phyloP scores from a whole-genome alignment of 2,329 filamentous ascomycete species.

The Thelonectria rubi region DNA sequence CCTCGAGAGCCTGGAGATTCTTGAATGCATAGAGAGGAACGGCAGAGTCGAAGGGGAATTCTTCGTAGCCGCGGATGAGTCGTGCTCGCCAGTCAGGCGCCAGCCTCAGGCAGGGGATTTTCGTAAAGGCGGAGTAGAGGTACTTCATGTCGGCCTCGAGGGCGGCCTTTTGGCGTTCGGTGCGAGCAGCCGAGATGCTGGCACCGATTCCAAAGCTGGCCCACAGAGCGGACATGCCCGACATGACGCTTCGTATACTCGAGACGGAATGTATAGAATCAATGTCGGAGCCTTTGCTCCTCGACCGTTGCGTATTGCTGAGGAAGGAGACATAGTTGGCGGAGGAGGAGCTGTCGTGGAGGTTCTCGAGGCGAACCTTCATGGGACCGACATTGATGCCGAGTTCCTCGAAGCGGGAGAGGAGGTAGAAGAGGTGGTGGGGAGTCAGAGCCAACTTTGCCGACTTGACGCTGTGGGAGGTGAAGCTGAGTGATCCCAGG shows the following conservation, averaged over 20 bases:
- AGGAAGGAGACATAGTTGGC: constrained; percentile 97
- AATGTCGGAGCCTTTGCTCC: constrained; percentile 81
- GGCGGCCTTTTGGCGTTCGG: constrained; percentile 88
- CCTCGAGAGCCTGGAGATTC: constrained; percentile 91
- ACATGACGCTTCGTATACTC: constrained; percentile 97
- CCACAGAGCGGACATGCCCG: constrained; percentile 94
- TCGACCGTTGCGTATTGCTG: constrained; percentile 78
- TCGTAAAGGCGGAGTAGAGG: constrained; percentile 97
- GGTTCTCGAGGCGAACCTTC: constrained; percentile 94
- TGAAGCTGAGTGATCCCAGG: constrained; percentile 83
- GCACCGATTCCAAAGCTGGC: constrained; percentile 84
- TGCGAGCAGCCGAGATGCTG: constrained; percentile 81
- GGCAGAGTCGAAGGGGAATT: constrained; percentile 97
- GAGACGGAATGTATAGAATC: constrained; percentile 96
- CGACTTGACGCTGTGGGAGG: constrained; percentile 85
- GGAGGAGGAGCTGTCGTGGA: constrained; percentile 86
- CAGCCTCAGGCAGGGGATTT: constrained; percentile 90
- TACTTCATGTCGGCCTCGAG: constrained; percentile 91
- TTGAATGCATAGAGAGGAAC: constrained; percentile 98
- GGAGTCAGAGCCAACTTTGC: constrained; percentile 92
- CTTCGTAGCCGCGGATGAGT: constrained; percentile 91
- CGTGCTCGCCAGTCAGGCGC: constrained; percentile 93
- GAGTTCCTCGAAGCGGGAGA: constrained; percentile 94
- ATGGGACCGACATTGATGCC: constrained; percentile 91
- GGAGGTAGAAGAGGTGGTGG: constrained; percentile 95